Percentiles rank a stretch among this genome's conserved stretches.
phyloP scores from a whole-genome alignment of 208 protist species.

The Crithidia sp. region DNA sequence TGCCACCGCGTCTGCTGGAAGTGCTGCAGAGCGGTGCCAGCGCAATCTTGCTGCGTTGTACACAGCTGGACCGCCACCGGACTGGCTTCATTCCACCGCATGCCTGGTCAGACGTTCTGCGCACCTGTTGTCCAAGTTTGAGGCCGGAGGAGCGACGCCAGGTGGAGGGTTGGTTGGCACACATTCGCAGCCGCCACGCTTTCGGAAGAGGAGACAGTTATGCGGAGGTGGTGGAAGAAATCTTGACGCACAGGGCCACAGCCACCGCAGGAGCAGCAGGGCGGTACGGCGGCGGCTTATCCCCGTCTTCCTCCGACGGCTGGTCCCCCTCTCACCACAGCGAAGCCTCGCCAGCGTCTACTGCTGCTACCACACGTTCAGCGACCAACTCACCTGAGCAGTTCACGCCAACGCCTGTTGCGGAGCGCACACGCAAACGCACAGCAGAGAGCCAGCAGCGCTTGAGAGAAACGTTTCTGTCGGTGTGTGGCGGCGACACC shows the following conservation, averaged over 20 bases:
- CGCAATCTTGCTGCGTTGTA: background rate
- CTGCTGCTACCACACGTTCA: background rate
- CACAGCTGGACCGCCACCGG: constrained; percentile 5
- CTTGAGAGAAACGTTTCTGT: constrained; percentile 36
- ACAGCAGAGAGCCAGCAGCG: background rate
- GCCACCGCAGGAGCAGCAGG: background rate
- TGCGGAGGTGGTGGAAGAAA: constrained; percentile 9
- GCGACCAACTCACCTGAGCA: background rate
- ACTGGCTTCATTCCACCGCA: background rate
- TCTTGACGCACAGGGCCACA: background rate
- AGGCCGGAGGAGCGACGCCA: background rate
- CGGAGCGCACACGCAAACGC: background rate
- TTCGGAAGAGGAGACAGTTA: background rate
- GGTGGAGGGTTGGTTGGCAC: constrained; percentile 5
- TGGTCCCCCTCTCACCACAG: too few relatives aligned
- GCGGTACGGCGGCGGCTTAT: background rate
- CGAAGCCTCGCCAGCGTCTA: background rate
- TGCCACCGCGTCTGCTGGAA: background rate
- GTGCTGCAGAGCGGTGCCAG: constrained; percentile 7
- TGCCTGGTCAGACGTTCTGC: constrained; percentile 11
- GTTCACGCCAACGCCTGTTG: background rate
- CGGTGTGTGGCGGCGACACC: constrained; percentile 38
- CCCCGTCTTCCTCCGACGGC: background rate
- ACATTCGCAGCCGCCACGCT: background rate
- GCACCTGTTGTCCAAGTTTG: constrained; percentile 4